Evolutionary conservation across 2,329 filamentous ascomycete species (phyloP).

Genomic region (Falciphora oryzae): DNA sequence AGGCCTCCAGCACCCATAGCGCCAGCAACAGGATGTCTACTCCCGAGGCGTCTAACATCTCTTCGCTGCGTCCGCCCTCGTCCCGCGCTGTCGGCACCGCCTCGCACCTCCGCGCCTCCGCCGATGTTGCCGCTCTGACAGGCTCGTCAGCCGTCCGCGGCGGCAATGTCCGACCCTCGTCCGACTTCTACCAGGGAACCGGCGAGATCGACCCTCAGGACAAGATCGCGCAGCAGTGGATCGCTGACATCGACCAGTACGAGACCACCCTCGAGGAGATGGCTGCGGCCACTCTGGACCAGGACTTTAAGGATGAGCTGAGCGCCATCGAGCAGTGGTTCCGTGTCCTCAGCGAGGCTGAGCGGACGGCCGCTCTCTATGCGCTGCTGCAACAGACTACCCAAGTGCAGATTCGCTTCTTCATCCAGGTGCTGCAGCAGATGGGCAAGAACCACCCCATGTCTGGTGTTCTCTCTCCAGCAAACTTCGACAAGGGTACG

Average conservation of each 20-base stretch:
- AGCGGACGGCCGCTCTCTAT: conserved; percentile 91
- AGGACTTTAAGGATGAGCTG: conserved; percentile 99
- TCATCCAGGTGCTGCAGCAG: conserved; percentile 96
- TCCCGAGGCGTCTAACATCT: conserved; percentile 78
- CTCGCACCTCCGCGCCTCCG: conserved; percentile 89
- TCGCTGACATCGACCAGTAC: conserved; percentile 97
- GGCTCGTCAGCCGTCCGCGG: conserved; percentile 41
- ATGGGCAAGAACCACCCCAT: conserved; percentile 99
- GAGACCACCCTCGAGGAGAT: conserved; percentile 99
- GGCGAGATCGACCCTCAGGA: conserved; percentile 78
- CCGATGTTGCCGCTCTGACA: conserved; percentile 85
- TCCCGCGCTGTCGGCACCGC: conserved; percentile 72
- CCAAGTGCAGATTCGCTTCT: conserved; percentile 97
- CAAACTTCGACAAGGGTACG: conserved; percentile 93
- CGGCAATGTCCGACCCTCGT: conserved; percentile 71
- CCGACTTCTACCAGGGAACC: conserved; percentile 78
- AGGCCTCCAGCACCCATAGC: conserved; percentile 53
- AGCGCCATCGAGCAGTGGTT: conserved; percentile 99
- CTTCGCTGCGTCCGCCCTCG: conserved; percentile 74
- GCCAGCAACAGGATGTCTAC: conserved; percentile 93
- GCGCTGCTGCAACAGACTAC: conserved; percentile 96
- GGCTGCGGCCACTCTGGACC: conserved; percentile 96
- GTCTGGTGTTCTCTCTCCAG: conserved; percentile 89
- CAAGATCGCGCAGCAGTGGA: conserved; percentile 95
- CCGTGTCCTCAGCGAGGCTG: conserved; percentile 90